Percentiles rank a stretch among this genome's conserved stretches.
Evolutionary conservation across 2,329 filamentous ascomycete genomes (phyloP).

Genomic region (Samsoniella hepiali): DNA sequence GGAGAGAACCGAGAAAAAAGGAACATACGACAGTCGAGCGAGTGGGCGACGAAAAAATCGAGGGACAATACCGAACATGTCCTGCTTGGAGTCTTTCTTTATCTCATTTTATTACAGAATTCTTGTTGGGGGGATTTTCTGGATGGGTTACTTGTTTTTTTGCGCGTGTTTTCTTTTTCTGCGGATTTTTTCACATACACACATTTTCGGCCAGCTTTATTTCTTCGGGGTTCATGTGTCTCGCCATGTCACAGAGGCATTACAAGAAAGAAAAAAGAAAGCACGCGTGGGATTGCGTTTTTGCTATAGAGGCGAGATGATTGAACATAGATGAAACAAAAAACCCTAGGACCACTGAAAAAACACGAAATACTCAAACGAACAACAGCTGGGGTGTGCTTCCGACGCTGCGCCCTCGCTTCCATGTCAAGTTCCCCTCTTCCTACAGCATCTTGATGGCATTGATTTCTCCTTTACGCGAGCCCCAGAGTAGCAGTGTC

Average conservation of each 20-base stretch:
- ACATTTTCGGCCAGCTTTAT: background rate
- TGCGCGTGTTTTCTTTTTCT: background rate
- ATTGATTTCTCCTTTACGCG: no score
- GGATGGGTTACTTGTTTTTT: conserved; percentile 11
- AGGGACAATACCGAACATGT: conserved; percentile 5
- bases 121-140: conserved; percentile 4
- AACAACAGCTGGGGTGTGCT: background rate
- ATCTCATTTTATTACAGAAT: conserved; percentile 6
- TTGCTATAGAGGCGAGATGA: conserved; percentile 15
- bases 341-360: background rate
- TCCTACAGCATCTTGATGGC: no score
- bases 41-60: conserved; percentile 1
- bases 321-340: conserved; percentile 7
- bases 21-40: conserved; percentile 10
- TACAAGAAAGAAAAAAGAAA: background rate
- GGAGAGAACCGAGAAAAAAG: background rate
- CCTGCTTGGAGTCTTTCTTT: conserved; percentile 7
- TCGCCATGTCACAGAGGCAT: background rate
- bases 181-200: conserved; percentile 3
- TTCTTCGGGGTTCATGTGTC: background rate
- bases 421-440: no score
- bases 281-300: conserved; percentile 5
- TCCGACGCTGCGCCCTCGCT: no score
- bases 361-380: background rate
- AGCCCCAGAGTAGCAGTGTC: no score